Percentiles rank a stretch among this genome's conserved stretches.
phyloP scores from a whole-genome alignment of 345 rosid genomes.

The Nasturtium officinale region DNA sequence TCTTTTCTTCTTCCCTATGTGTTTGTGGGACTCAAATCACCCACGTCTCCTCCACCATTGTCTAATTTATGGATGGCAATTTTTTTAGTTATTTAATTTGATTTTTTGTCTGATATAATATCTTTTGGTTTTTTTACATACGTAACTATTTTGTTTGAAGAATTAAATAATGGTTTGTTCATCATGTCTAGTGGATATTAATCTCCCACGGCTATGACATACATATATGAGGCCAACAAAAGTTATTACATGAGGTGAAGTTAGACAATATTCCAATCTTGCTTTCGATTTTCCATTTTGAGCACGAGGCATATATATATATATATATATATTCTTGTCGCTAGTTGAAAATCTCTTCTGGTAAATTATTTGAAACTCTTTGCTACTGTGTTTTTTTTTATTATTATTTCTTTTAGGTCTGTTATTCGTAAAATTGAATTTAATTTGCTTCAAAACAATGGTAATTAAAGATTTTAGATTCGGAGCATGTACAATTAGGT shows the following conservation, averaged over 20 bases:
- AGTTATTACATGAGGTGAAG: slow-evolving; percentile 16
- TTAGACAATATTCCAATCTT: slow-evolving; percentile 9
- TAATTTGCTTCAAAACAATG: slow-evolving; percentile 4
- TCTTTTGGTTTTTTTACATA: not conserved
- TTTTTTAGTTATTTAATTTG: not conserved
- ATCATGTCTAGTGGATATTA: slow-evolving; percentile 23
- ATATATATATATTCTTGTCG: slow-evolving; percentile 4
- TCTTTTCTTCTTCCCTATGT: not conserved
- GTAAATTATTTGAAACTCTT: not conserved
- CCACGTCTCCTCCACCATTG: slow-evolving; percentile 33
- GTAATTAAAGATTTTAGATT: not conserved
- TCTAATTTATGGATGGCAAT: not conserved
- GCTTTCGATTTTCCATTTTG: slow-evolving; percentile 24
- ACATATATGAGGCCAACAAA: not conserved
- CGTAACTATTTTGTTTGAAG: slow-evolving; percentile 11
- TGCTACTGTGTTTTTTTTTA: not conserved
- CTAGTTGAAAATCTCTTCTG: not conserved
- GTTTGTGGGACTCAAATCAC: slow-evolving; percentile 10
- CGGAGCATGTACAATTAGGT: slow-evolving; percentile 20
- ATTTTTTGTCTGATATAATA: not conserved
- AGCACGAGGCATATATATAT: slow-evolving; percentile 13
- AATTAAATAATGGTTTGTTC: not conserved
- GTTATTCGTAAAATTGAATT: not conserved
- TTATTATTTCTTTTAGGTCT: not conserved
- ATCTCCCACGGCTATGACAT: slow-evolving; percentile 24